Base-by-base conservation (phyloP, 208 protist genomes). In the Spongospora subterranea region DNA sequence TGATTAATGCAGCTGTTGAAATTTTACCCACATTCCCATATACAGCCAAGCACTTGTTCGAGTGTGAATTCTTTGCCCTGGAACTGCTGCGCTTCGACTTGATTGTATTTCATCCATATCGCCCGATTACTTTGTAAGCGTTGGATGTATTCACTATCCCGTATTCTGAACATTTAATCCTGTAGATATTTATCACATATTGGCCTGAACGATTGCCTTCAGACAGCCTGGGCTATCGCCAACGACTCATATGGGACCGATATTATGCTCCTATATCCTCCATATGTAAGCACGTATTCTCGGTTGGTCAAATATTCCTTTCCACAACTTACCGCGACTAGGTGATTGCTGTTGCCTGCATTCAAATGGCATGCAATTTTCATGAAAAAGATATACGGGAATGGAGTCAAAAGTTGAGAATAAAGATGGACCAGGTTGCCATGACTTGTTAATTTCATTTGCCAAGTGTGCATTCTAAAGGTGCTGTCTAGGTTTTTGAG, bases 1-100 rank as follows among this genome's bases (percentile, higher is more conserved):
- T 82, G 71, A 82, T 82, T n/a, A 82, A 82, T 82, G 71, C 71
- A 20, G 71, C 71, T n/a, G 71, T 43, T 45, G 71, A 82, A n/a
- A 13, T 82, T 13, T 6, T 82, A 6, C 71, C 71, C 11, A 40
- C 71, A 6, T 82, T 82, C n/a, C 71, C 71, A 43, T 82, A 82
- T 35, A 82, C 71, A 6, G 71, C 71, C 35, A 82, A 82, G n/a
- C 71, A 82, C n/a, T n/a, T 82, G 71, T 82, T 82, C 71, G 71
- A 82, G 40, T 82, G 71, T n/a, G 71, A 82, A 82, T 82, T 82
- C n/a, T 82, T 82, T 35, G 71, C 71, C 17, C 40, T 82, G 71
- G 71, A 82, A 43, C 71, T 82, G 71, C 71, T 82, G 11, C 71
- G 71, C 6, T 82, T 82, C 71, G 71, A 82, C 71, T n/a, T 82